A percentile compares a stretch with the other conserved stretches of the same genome.
Evolutionary conservation across 2,329 filamentous ascomycete genomes (phyloP).

Genomic region (Beauveria rudraprayagi): DNA sequence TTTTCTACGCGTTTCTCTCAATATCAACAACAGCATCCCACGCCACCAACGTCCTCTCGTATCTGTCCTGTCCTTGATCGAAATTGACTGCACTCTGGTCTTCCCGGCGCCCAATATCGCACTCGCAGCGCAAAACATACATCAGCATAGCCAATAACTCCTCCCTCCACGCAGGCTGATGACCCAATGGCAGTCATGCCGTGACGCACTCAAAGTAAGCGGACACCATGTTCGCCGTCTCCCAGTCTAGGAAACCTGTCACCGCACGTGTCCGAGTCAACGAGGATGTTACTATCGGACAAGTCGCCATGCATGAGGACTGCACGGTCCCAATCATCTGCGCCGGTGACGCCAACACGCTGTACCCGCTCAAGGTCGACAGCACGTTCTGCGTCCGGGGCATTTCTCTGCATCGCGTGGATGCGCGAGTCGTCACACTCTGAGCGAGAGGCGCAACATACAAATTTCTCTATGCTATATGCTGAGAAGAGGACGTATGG

Average conservation of each 20-base stretch:
- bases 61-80: not conserved
- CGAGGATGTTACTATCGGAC: conserved; percentile 1
- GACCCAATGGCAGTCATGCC: not conserved
- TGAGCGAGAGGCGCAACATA: not conserved
- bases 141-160: not conserved
- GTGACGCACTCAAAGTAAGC: conserved; percentile 4
- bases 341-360: not conserved
- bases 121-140: not conserved
- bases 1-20: not conserved
- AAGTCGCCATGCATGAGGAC: not conserved
- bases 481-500: not conserved
- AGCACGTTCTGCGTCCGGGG: not conserved
- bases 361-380: not conserved
- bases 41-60: not conserved
- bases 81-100: not conserved
- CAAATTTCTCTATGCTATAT: not conserved
- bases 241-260: not conserved
- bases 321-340: not conserved
- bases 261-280: not conserved
- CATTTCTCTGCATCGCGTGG: not conserved
- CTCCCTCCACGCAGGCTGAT: conserved; percentile 1
- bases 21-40: conserved; percentile 1
- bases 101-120: not conserved
- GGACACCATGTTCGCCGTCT: not conserved
- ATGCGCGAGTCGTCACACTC: not conserved